Evolutionary conservation across 2,329 filamentous ascomycete species (phyloP), one percentile per base, ranked within the genome.

Genomic region (Colletotrichum tofieldiae): DNA sequence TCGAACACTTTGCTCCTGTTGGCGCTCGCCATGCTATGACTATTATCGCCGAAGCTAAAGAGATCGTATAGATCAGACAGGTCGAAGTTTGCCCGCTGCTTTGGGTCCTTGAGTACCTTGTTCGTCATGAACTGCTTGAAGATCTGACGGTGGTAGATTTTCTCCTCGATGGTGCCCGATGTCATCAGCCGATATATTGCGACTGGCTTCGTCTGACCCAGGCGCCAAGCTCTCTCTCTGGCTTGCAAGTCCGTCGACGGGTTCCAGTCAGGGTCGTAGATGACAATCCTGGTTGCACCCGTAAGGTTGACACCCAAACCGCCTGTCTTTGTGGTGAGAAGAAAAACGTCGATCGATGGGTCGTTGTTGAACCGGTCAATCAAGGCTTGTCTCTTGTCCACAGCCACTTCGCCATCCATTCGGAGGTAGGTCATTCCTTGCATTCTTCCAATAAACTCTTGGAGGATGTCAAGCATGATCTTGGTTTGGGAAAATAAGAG

Each of bases 201-300:
- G 37, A 99, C 96, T 59, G 98, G 94, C 65, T 93, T 92, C 81
- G 97, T 98, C 83, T 99, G 96, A 0, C 96, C 96, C 2, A 99
- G 85, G 69, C 96, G 91, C 96, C 96, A 99, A 7, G 97, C 96
- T 78, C 96, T 90, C 82, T 99, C 96, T 59, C 96, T 92, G 20
- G 96, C 96, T 83, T 99, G 96, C 35, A 98, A 87, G 79, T 99
- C 96, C 0, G 96, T 98, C 0, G 96, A 98, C 2, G 96, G 96
- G 77, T 98, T 98, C 96, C 96, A 99, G 80, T 99, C 96, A 0
- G 96, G 97, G 78, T 99, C 97, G 79, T 96, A 99, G 66, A 99
- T 98, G 79, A 99, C 98, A 75, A 99, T 96, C 43, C 96, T 91
- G 79, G 98, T 94, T 6, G 96, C 96, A 9, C 96, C 96, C 0